These are phyloP conservation scores for Jamesozyma rosinii DNA, from an alignment of 805 yeast species.

Conservation along the genomic window DNA sequence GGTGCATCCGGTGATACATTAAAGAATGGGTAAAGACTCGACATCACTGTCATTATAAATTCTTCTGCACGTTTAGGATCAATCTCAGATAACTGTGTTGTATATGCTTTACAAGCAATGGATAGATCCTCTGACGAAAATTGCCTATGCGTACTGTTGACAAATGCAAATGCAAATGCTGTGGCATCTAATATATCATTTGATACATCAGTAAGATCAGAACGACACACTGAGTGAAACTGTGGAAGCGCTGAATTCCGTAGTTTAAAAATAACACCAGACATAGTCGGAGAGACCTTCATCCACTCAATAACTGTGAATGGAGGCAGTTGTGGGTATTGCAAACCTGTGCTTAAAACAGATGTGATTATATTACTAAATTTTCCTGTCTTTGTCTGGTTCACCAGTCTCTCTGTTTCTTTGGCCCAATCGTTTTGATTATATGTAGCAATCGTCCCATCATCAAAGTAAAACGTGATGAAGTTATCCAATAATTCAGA, in stretches of 20 bases:
- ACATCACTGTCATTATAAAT: constrained; percentile 21
- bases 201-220: constrained; percentile 9
- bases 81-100: constrained; percentile 14
- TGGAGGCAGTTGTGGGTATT: constrained; percentile 19
- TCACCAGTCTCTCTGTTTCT: constrained; percentile 18
- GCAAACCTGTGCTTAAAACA: constrained; percentile 24
- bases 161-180: constrained; percentile 30
- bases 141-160: constrained; percentile 28
- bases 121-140: constrained; percentile 30
- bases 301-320: constrained; percentile 24
- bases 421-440: constrained; percentile 23
- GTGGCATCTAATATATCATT: constrained; percentile 24
- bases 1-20: constrained; percentile 31
- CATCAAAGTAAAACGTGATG: constrained; percentile 19
- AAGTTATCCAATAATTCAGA: constrained; percentile 25
- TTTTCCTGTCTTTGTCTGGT: constrained; percentile 18
- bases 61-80: constrained; percentile 21
- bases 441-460: constrained; percentile 18
- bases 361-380: constrained; percentile 25
- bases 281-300: constrained; percentile 28
- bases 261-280: constrained; percentile 24
- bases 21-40: constrained; percentile 26
- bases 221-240: constrained; percentile 12
- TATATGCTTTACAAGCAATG: constrained; percentile 27
- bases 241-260: constrained; percentile 11